Evolutionary conservation across 805 yeast genomes (phyloP).

Genomic region (Yarrowia bubula): DNA sequence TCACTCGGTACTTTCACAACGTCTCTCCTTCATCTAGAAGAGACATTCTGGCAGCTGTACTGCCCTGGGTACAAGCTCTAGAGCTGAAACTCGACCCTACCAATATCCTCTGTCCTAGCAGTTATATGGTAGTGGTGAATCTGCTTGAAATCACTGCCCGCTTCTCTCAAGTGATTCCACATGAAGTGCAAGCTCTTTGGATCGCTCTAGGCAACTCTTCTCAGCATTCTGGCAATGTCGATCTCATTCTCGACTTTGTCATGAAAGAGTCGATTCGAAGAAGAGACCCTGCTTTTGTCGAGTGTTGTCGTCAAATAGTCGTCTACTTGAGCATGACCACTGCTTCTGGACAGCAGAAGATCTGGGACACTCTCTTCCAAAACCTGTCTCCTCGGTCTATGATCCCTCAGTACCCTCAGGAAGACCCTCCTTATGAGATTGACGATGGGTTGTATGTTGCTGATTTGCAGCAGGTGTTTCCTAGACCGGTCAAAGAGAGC

Average conservation of each 20-base stretch:
- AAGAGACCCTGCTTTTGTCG: conserved; percentile 71
- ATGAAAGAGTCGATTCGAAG: conserved; percentile 65
- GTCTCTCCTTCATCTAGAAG: conserved; percentile 61
- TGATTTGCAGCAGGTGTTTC: conserved; percentile 57
- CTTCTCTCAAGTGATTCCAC: conserved; percentile 69
- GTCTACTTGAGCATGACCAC: conserved; percentile 54
- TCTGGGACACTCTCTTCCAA: conserved; percentile 58
- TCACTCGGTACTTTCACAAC: conserved; percentile 65
- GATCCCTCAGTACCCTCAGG: conserved; percentile 66
- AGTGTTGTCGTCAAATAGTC: conserved; percentile 74
- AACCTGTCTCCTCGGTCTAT: conserved; percentile 81
- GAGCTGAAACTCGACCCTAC: conserved; percentile 54
- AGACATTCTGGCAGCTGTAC: conserved; percentile 73
- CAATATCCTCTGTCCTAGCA: conserved; percentile 37
- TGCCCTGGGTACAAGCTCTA: conserved; percentile 92
- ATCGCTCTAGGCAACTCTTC: conserved; percentile 77
- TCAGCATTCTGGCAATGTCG: conserved; percentile 63
- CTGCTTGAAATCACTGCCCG: conserved; percentile 81
- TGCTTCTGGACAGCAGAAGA: conserved; percentile 53
- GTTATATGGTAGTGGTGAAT: conserved; percentile 71
- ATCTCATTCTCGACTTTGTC: conserved; percentile 68
- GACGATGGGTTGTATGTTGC: conserved; percentile 55
- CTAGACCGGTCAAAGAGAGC: conserved; percentile 58
- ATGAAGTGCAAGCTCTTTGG: conserved; percentile 94
- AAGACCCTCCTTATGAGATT: conserved; percentile 35